A percentile compares a stretch with the other conserved stretches of the same genome.
Evolutionary conservation across 2,329 filamentous ascomycete genomes (phyloP).

Genomic region (Tolypocladium inflatum): DNA sequence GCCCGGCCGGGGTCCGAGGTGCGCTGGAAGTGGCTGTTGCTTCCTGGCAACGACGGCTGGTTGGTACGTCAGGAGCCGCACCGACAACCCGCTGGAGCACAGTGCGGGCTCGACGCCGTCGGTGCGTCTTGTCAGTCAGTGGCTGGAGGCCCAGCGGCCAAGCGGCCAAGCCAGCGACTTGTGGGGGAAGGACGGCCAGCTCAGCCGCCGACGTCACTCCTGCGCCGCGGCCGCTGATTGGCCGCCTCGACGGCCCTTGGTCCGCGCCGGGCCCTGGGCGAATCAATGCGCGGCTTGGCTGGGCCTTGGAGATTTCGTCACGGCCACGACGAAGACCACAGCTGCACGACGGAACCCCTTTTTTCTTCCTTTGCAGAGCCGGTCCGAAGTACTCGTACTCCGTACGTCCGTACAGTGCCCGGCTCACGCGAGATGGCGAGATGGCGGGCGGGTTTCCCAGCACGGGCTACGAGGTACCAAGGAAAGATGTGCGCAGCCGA

Average conservation of each 20-base stretch:
- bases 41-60: too few species aligned
- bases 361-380: not conserved
- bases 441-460: not conserved
- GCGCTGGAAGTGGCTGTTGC: too few species aligned
- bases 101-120: not conserved
- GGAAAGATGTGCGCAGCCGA: not conserved
- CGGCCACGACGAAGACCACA: too few species aligned
- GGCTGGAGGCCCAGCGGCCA: not conserved
- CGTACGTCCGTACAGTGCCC: not conserved
- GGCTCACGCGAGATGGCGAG: not conserved
- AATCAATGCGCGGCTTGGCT: not conserved
- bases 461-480: too few species aligned
- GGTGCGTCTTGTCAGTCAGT: too few species aligned
- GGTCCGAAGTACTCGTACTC: too few species aligned
- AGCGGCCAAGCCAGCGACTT: not conserved
- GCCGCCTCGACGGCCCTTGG: not conserved
- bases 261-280: not conserved
- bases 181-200: not conserved
- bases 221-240: not conserved
- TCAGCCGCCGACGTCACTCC: conserved; percentile 3
- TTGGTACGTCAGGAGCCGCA: too few species aligned
- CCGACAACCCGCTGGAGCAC: not conserved
- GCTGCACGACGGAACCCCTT: too few species aligned
- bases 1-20: not conserved
- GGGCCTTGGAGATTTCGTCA: not conserved